phyloP scores from a whole-genome alignment of 257 asterid genomes.

The Solanum gandarillasii region DNA sequence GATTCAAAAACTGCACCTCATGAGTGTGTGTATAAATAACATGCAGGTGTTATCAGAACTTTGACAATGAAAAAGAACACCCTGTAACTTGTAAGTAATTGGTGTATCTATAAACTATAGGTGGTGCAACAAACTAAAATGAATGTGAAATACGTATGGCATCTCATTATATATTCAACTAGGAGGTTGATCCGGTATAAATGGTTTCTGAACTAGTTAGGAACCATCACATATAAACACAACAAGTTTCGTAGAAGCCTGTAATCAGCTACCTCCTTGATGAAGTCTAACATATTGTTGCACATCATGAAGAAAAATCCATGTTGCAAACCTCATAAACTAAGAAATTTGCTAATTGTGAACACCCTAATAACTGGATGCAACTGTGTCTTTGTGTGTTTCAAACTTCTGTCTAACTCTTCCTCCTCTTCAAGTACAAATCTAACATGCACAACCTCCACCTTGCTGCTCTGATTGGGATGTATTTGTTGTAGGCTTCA shows the following conservation, averaged over 20 bases:
- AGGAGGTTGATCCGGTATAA: not conserved
- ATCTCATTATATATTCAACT: not conserved
- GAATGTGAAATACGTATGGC: not conserved
- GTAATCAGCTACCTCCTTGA: not conserved
- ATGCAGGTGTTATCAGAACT: not conserved
- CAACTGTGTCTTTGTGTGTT: not conserved
- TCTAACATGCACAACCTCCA: conserved; percentile 78
- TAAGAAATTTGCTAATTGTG: not conserved
- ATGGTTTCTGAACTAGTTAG: not conserved
- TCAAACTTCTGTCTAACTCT: not conserved
- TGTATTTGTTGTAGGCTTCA: conserved; percentile 56
- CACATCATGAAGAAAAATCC: not conserved
- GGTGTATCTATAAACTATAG: not conserved
- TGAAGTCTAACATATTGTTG: not conserved
- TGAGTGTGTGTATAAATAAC: not conserved
- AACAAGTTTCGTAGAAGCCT: not conserved
- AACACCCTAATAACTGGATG: not conserved
- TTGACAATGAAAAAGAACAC: not conserved
- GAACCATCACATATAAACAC: not conserved
- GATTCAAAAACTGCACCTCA: not conserved
- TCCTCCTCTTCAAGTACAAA: not conserved
- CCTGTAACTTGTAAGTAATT: not conserved
- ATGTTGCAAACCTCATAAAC: not conserved
- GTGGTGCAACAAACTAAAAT: not conserved
- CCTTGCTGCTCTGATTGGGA: conserved; percentile 74